Percentiles rank a stretch among this genome's conserved stretches.
Evolutionary conservation across 2,329 filamentous ascomycete genomes (phyloP).

Genomic region (Fusarium falciforme): DNA sequence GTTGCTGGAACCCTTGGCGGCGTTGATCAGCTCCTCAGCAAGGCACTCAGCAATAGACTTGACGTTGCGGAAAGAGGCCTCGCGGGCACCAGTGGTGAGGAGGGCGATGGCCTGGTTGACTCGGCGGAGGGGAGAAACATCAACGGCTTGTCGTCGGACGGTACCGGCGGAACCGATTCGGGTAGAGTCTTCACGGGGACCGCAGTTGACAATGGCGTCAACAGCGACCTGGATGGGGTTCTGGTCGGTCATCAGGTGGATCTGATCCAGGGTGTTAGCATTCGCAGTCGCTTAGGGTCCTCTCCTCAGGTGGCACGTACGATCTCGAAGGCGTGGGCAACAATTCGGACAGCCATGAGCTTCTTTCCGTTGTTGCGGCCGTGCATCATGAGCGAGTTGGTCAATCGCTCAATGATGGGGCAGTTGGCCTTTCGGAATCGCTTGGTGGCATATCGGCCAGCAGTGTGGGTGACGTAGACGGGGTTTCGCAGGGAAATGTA

Average conservation of each 20-base stretch:
- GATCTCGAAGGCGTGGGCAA: constrained; percentile 99
- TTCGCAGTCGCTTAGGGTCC: constrained; percentile 8
- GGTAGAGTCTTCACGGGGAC: constrained; percentile 99
- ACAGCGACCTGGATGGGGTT: constrained; percentile 99
- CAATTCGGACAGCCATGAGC: constrained; percentile 99
- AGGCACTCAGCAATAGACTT: constrained; percentile 99
- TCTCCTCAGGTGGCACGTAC: constrained; percentile 68
- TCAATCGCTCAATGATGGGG: constrained; percentile 99
- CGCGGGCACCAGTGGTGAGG: constrained; percentile 97
- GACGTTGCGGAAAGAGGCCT: constrained; percentile 99
- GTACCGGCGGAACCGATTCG: constrained; percentile 99
- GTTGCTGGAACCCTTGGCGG: constrained; percentile 99
- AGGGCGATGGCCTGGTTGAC: constrained; percentile 99
- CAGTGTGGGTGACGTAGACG: constrained; percentile 99
- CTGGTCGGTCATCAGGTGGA: constrained; percentile 99
- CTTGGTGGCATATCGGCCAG: constrained; percentile 98
- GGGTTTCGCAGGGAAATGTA: constrained; percentile 99
- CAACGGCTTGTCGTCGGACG: constrained; percentile 99
- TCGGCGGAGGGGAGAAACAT: constrained; percentile 98
- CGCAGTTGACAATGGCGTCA: constrained; percentile 99
- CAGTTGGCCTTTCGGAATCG: constrained; percentile 99
- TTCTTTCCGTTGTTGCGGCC: constrained; percentile 99
- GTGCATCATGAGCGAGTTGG: constrained; percentile 99
- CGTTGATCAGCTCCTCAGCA: constrained; percentile 99
- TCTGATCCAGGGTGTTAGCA: constrained; percentile 65